Evolutionary conservation across 495 filamentous ascomycete species (phyloP).

Genomic region (Articulospora tetracladia): DNA sequence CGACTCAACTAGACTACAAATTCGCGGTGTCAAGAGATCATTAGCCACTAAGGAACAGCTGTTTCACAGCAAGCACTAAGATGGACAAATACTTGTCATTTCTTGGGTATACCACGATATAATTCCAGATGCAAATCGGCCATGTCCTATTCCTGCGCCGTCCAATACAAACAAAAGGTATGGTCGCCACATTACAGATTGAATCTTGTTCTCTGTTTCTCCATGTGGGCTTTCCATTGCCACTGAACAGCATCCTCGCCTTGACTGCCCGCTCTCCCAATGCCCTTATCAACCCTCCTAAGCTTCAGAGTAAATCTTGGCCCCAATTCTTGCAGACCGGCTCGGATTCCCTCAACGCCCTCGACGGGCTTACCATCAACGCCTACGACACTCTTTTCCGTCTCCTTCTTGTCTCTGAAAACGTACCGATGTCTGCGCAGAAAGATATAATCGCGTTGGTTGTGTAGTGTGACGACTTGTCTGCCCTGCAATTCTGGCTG

Average conservation of each 20-base stretch:
- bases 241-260: constrained; percentile 63
- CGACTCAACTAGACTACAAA: too few relatives aligned
- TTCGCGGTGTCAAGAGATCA: too few relatives aligned
- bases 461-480: constrained; percentile 89
- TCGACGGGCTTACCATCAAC: constrained; percentile 83
- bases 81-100: too few relatives aligned
- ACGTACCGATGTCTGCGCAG: constrained; percentile 85
- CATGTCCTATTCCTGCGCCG: background rate
- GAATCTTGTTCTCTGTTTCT: constrained; percentile 90
- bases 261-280: constrained; percentile 78
- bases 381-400: constrained; percentile 82
- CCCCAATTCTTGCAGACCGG: constrained; percentile 81
- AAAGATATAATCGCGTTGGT: constrained; percentile 96
- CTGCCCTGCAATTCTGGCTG: constrained; percentile 78
- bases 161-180: background rate
- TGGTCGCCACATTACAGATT: constrained; percentile 57
- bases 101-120: too few relatives aligned
- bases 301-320: constrained; percentile 85
- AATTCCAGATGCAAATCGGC: too few relatives aligned
- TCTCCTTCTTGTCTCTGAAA: constrained; percentile 79
- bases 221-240: constrained; percentile 92
- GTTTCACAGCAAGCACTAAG: too few relatives aligned
- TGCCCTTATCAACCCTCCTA: constrained; percentile 84
- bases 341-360: constrained; percentile 75
- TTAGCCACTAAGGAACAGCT: too few relatives aligned